A percentile compares a stretch with the other conserved stretches of the same genome.
These are phyloP conservation scores for Cunninghamia lanceolata DNA, from an alignment of 75 land plant species.

Conservation along the genomic window DNA sequence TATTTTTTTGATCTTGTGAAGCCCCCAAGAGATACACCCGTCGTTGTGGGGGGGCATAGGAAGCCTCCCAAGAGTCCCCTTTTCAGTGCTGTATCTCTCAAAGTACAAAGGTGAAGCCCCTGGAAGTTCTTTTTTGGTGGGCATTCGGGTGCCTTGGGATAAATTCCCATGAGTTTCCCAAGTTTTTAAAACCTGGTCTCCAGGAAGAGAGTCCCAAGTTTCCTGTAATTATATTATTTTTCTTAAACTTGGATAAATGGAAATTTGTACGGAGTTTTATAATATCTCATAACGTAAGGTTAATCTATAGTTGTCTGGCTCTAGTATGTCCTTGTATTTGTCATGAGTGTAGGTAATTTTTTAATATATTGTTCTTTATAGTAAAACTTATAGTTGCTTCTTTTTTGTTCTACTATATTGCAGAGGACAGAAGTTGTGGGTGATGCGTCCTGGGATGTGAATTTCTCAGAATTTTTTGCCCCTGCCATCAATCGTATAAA, in stretches of 20 bases:
- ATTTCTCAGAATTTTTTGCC: slow-evolving; percentile 68
- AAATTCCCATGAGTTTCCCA: not conserved
- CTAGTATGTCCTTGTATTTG: not conserved
- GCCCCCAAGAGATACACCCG: no score
- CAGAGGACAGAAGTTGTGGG: slow-evolving; percentile 98
- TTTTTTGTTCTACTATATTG: not conserved
- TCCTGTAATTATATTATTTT: not conserved
- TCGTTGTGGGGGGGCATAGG: no score
- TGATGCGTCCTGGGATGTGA: slow-evolving; percentile 88
- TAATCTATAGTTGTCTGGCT: not conserved
- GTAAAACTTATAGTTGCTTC: not conserved
- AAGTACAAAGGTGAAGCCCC: no score
- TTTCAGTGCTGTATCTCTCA: no score
- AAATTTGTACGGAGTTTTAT: not conserved
- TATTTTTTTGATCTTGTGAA: no score
- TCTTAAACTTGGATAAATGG: not conserved
- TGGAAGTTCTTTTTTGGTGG: no score
- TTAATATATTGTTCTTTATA: not conserved
- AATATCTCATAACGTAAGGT: not conserved
- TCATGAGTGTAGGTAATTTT: not conserved
- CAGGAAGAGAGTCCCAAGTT: not conserved
- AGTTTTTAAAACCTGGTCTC: not conserved
- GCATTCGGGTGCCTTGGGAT: not conserved
- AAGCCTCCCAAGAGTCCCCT: no score
- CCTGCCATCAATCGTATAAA: slow-evolving; percentile 82